A percentile compares a stretch with the other conserved stretches of the same genome.
These are phyloP conservation scores for Marasmius oreades DNA, from an alignment of 1,284 basidiomycete species.

Conservation along the genomic window DNA sequence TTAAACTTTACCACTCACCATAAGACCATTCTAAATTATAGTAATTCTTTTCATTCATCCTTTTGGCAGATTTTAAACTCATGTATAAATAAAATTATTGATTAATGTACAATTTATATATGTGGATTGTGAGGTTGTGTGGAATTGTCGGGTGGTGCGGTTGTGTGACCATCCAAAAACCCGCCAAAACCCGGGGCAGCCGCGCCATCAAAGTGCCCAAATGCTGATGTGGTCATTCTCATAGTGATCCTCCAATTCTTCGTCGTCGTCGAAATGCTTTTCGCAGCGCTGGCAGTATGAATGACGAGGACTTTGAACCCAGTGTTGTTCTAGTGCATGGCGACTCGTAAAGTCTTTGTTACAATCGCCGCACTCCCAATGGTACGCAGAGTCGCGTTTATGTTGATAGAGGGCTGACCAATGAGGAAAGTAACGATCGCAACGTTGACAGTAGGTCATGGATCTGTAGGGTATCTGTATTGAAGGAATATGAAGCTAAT, in stretches of 20 bases:
- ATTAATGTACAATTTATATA: too few relatives aligned
- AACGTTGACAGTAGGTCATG: constrained; percentile 29
- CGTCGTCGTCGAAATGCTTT: constrained; percentile 26
- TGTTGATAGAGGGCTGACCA: constrained; percentile 26
- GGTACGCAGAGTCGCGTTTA: constrained; percentile 22
- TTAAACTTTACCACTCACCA: too few relatives aligned
- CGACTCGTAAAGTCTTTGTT: constrained; percentile 30
- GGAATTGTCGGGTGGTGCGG: too few relatives aligned
- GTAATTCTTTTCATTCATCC: too few relatives aligned
- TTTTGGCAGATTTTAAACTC: too few relatives aligned
- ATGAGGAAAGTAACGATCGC: constrained; percentile 26
- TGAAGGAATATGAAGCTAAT: neutral
- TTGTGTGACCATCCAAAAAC: too few relatives aligned
- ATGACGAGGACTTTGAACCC: constrained; percentile 33
- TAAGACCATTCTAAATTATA: too few relatives aligned
- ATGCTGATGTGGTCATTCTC: too few relatives aligned
- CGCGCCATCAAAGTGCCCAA: too few relatives aligned
- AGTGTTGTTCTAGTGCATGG: constrained; percentile 34
- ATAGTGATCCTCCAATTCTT: constrained; percentile 30
- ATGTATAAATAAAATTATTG: too few relatives aligned
- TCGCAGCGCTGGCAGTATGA: constrained; percentile 44
- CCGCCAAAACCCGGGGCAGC: too few relatives aligned
- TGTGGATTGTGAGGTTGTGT: too few relatives aligned
- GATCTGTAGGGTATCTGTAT: neutral
- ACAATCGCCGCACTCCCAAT: constrained; percentile 33